phyloP scores from a whole-genome alignment of 176 grass and related monocot genomes.

The Stipa capillata region DNA sequence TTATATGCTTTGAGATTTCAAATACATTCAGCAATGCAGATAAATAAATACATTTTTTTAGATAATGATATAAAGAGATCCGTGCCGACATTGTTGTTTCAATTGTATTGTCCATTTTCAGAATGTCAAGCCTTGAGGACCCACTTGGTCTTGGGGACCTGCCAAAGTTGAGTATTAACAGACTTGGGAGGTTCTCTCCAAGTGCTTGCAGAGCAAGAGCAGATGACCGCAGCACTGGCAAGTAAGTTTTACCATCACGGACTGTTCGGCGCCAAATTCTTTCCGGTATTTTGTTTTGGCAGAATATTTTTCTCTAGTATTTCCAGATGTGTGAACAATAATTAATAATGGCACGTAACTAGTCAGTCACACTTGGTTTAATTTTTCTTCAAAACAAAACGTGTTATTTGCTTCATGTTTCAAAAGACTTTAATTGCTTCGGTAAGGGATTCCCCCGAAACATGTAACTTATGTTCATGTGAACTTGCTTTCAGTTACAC shows the following conservation, averaged over 20 bases:
- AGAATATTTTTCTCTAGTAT: not conserved
- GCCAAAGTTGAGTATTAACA: constrained; percentile 71
- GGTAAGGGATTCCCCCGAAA: not conserved
- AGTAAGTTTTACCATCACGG: constrained; percentile 36
- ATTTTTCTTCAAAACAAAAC: not conserved
- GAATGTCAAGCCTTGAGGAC: constrained; percentile 85
- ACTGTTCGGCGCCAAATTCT: not conserved
- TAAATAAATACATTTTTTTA: too few species aligned
- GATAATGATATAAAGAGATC: too few species aligned
- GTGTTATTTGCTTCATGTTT: not conserved
- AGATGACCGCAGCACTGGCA: constrained; percentile 8
- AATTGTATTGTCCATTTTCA: not conserved
- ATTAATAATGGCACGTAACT: not conserved
- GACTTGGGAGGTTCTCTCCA: constrained; percentile 47
- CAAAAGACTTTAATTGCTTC: not conserved
- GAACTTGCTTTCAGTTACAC: constrained; percentile 13
- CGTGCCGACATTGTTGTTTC: not conserved
- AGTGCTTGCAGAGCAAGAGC: constrained; percentile 22
- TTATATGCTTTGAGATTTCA: not conserved
- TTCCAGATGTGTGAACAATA: not conserved
- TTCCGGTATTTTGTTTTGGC: not conserved
- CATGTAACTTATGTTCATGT: not conserved
- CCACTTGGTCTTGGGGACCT: constrained; percentile 61
- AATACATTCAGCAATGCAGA: not conserved
- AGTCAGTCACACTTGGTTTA: not conserved